Base-by-base conservation (phyloP, 768 basidiomycete genomes). In the Albatrellus ellisii region DNA sequence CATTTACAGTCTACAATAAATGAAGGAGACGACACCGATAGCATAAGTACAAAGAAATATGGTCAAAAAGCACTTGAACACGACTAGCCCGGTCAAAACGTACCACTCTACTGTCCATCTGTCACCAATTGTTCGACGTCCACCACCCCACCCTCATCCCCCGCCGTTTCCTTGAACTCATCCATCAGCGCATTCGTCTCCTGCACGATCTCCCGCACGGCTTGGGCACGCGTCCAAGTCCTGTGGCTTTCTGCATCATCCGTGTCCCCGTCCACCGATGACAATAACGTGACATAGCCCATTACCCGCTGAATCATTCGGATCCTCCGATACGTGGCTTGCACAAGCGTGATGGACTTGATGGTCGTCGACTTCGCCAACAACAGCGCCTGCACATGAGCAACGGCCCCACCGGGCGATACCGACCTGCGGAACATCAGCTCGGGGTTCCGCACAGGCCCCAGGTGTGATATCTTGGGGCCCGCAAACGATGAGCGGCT, bases 221-320 rank as follows among this genome's bases (percentile, higher is more conserved):
- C 45, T 15, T 50, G 50, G 18, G 46, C 52, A 53, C 60, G 45
- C 58, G 52, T 34, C 54, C 29, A 58, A 55, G 35, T 67, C 56
- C 15, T 66, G n/a, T 26, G 35, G 12, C 43, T 43, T 4, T 34
- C 36, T 12, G 22, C 61, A 10, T 46, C 49, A 4, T 56, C 60
- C 4, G 54, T 53, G 27, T 53, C 55, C 22, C 54, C 54, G 18
- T 54, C 55, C 7, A 66, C 66, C 34, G 72, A 47, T 9, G 77
- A 75, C 6, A 83, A 59, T 22, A 81, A 56, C 4, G 62, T 55
- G 12, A 69, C 63, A 55, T 82, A 84, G 2, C 81, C 80, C 67
- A 82, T 68, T 40, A 64, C 67, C 10, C 61, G 62, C 57, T 83
- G 81, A 18, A 79, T 75, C 2, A 69, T 55, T 15, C 81, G 64